Evolutionary conservation across 2,329 filamentous ascomycete species (phyloP), one percentile per base, ranked within the genome.

Genomic region (Calonectria multiphialidica): DNA sequence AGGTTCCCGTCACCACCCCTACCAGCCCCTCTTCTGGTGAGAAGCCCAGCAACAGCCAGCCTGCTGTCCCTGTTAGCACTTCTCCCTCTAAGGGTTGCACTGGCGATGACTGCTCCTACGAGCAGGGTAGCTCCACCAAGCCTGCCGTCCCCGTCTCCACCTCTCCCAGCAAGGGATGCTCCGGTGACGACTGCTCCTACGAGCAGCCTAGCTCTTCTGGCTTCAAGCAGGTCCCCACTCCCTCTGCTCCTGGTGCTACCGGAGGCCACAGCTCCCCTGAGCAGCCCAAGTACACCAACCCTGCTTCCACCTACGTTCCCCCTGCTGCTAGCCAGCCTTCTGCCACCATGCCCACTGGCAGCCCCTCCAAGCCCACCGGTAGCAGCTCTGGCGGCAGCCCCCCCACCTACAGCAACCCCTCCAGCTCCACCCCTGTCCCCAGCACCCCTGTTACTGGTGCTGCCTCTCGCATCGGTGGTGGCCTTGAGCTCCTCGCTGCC

Each of bases 1-100:
- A 79, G 75, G 80, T 77, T 37, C 82, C 79, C 76, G 83, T 81
- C 55, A 75, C 84, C 68, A 81, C 80, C 18, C 70, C 79, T 67
- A 59, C 53, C 53, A 59, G 35, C 53, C 84, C 82, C 68, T 72
- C 79, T 50, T 77, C 81, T 40, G 75, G 70, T 18, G 77, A 82
- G 79, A 68, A 83, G 80, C 57, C 74, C 72, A 25, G 72, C 37
- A 76, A 74, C 77, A 76, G 80, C 59, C 83, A 83, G 50, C 83
- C 81, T 16, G 75, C 82, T 65, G 81, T 83, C 78, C 81, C 81
- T 45, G 65, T 66, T 45, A 75, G 71, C 40, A 78, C 72, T 42
- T 71, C 37, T 47, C 64, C 64, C n/a, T 59, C 44, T 15, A 35
- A 35, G 33, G n/a, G n/a, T n/a, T n/a, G n/a, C n/a, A n/a, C n/a